Percentiles rank a stretch among this genome's conserved stretches.
Conservation (phyloP, 192 early-diverging fungal species). For the Coemansia sp. region DNA sequence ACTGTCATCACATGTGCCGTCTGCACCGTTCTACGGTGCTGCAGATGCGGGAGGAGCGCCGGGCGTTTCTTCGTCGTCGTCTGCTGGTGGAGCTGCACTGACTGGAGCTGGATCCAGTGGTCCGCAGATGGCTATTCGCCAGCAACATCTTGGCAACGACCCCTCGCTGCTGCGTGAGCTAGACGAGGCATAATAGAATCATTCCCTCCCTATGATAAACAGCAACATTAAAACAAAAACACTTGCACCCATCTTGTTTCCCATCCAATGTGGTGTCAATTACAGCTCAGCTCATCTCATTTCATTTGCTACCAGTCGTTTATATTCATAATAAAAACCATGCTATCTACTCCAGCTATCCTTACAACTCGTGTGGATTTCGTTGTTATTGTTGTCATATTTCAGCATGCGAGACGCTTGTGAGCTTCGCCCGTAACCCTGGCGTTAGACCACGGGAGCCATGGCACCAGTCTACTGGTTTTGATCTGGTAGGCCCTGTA, state of each 20-base stretch:
- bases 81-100: background rate
- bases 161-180: constrained; percentile 35
- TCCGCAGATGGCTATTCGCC: background rate
- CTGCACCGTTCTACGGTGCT: background rate
- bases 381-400: background rate
- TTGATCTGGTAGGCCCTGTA: constrained; percentile 68
- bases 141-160: constrained; percentile 9
- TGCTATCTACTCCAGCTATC: background rate
- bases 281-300: no score
- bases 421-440: constrained; percentile 20
- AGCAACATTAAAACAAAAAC: background rate
- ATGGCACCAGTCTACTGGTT: constrained; percentile 63
- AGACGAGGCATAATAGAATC: constrained; percentile 25
- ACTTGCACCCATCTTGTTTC: background rate
- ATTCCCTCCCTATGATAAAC: background rate
- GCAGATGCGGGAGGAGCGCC: background rate
- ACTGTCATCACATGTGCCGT: background rate
- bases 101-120: background rate
- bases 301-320: background rate
- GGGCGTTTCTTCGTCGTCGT: constrained; percentile 2
- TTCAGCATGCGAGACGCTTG: background rate
- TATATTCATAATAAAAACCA: background rate
- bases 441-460: constrained; percentile 27
- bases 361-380: background rate
- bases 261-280: no score